phyloP scores from a whole-genome alignment of 2,329 filamentous ascomycete genomes.

The Didymosphaeria variabile region DNA sequence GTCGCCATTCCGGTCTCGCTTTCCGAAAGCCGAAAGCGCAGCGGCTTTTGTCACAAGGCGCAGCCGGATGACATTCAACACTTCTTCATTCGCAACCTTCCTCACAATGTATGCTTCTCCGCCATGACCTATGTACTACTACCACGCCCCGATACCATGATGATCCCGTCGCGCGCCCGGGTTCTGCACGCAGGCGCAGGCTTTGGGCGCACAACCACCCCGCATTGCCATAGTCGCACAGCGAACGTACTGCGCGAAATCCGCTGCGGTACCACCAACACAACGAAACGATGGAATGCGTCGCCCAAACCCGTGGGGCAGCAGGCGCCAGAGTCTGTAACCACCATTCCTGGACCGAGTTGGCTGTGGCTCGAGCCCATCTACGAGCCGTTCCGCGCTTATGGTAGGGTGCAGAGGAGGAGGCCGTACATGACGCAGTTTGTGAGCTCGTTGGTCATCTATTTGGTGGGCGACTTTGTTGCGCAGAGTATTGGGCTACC shows the following conservation, averaged over 20 bases:
- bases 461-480: conserved; percentile 77
- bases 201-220: conserved; percentile 34
- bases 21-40: conserved; percentile 35
- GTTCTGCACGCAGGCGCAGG: conserved; percentile 26
- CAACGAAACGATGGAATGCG: conserved; percentile 24
- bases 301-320: conserved; percentile 32
- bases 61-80: conserved; percentile 26
- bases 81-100: not conserved
- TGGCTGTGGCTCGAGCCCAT: conserved; percentile 59
- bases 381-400: conserved; percentile 61
- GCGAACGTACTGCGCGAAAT: not conserved
- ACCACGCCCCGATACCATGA: conserved; percentile 36
- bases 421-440: conserved; percentile 84
- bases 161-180: conserved; percentile 40
- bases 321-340: conserved; percentile 26
- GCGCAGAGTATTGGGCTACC: conserved; percentile 71
- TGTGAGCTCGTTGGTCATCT: conserved; percentile 77
- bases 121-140: conserved; percentile 19
- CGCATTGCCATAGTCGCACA: conserved; percentile 5
- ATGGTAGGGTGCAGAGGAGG: conserved; percentile 74
- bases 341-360: conserved; percentile 54
- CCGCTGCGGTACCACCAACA: conserved; percentile 11
- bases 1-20: conserved; percentile 23
- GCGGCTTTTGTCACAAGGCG: conserved; percentile 28
- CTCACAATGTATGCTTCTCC: conserved; percentile 2